Evolutionary conservation across 768 basidiomycete species (phyloP), one percentile per base, ranked within the genome.

Genomic region (Porpolomopsis calyptriformis): DNA sequence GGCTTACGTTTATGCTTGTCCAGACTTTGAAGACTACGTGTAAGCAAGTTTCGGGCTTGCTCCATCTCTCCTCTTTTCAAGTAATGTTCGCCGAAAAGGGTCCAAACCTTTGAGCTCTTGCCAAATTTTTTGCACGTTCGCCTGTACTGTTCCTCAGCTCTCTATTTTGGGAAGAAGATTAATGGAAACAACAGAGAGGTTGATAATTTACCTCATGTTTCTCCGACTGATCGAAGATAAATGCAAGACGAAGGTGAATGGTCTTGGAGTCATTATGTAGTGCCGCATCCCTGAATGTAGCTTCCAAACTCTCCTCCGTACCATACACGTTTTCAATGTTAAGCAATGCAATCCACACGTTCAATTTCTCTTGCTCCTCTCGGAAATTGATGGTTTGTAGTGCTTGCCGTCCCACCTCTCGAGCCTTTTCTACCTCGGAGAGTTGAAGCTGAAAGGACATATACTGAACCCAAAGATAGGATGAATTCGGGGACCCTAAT

Each of bases 391-490:
- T 98, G 9, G 82, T 83, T 50, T 77, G 71, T 37, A 97, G 70
- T 4, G 92, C 94, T 19, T 88, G 79, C 44, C 78, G 75, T 39
- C 81, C 93, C 43, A 92, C 81, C 59, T 85, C 82, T 36, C 91
- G 77, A 11, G 94, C 96, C 63, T 93, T 96, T 56, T 92, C 93
- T 46, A 96, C 70, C 64, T 99, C 94, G 24, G 93, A 89, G n/a
- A 99, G 76, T 53, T 91, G 91, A 9, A 98, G 71, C 56, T 93
- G 90, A 77, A 97, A 94, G 7, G 96, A 94, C 91, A 99, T 98
- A 63, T 92, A 99, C 62, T 97, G 93, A 48, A 99, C 82, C 96
- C 96, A 99, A 26, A 98, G 74, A 65, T 85, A 96, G 0, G 96
- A 98, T 5, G 93, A 98, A 60, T 96, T 91, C 1, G 96, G 94